Base-by-base conservation (phyloP, 2,329 filamentous ascomycete genomes). In the Endoconidiophora polonica region DNA sequence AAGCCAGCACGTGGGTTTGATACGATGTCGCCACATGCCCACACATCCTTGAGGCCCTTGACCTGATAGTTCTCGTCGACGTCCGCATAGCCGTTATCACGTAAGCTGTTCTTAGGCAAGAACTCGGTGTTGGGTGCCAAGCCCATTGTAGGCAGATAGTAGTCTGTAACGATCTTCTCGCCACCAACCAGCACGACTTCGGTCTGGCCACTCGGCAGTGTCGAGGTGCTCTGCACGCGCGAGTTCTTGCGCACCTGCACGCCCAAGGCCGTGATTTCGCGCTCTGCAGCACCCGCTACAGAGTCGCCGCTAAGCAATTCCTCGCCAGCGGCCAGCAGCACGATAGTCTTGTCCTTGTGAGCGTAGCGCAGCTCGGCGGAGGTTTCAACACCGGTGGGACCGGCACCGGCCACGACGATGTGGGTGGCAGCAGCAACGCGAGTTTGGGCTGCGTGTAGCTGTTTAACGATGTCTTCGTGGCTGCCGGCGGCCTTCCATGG, bases 61-160 rank as follows among this genome's bases (percentile, higher is more conserved):
- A 74, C 72, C 36, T 64, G 65, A 58, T 72, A 67, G 56, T 61
- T 68, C 29, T 73, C 70, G 57, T 79, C 72, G 1, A 74, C 67
- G 12, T 65, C 60, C 48, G 71, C 67, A 53, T 68, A 70, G 48
- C 66, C 67, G 45, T 59, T 61, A 18, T 66, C 64, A 18, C 65
- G 67, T 4, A 76, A 63, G 52, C 71, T 61, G 40, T 59, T 57
- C 3, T 57, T 58, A 1, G 71, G 68, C 3, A 79, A 56, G 59
- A 68, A 78, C 39, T 69, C 68, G 4, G 71, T 69, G 60, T 79
- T 79, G 42, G 75, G 71, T 18, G 64, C 58, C 39, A 76, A 60
- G 29, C 76, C 76, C 57, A 70, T 68, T 3, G 74, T 74, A 4
- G 74, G 68, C 22, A 79, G 62, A 59, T 75, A 76, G n/a, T 74